phyloP scores from a whole-genome alignment of 306 rosid genomes.

The Casuarina equisetifolia region DNA sequence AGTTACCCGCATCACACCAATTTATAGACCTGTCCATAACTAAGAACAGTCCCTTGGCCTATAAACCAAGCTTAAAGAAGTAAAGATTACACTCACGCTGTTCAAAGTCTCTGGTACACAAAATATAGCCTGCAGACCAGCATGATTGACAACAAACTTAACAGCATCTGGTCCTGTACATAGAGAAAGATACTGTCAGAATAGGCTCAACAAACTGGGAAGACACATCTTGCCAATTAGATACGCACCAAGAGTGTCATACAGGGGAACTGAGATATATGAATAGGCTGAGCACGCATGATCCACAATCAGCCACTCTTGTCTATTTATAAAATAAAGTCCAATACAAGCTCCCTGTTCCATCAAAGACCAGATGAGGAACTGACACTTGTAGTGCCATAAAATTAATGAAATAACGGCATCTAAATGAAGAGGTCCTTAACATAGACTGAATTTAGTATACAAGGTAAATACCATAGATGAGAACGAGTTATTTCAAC shows the following conservation, averaged over 20 bases:
- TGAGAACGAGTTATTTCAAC: neutral
- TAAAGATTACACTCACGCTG: constrained; percentile 55
- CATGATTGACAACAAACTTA: constrained; percentile 76
- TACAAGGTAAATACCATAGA: neutral
- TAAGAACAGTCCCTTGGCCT: neutral
- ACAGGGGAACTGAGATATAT: constrained; percentile 85
- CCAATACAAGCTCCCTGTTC: constrained; percentile 78
- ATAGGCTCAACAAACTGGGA: constrained; percentile 17
- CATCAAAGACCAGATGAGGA: neutral
- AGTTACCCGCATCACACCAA: neutral
- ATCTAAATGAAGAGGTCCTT: neutral
- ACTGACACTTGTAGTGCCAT: neutral
- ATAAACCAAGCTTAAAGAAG: constrained; percentile 10
- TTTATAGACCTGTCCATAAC: neutral
- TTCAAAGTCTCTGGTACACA: constrained; percentile 86
- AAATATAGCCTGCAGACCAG: constrained; percentile 77
- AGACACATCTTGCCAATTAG: constrained; percentile 15
- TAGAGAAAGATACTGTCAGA: constrained; percentile 24
- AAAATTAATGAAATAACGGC: neutral
- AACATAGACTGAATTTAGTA: neutral
- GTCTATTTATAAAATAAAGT: constrained; percentile 88
- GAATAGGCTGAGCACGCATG: constrained; percentile 98
- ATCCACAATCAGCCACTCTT: constrained; percentile 95
- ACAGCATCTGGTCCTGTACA: constrained; percentile 95
- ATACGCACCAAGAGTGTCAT: constrained; percentile 91